Base-by-base conservation (phyloP, 495 filamentous ascomycete species). In the Halenospora varia region DNA sequence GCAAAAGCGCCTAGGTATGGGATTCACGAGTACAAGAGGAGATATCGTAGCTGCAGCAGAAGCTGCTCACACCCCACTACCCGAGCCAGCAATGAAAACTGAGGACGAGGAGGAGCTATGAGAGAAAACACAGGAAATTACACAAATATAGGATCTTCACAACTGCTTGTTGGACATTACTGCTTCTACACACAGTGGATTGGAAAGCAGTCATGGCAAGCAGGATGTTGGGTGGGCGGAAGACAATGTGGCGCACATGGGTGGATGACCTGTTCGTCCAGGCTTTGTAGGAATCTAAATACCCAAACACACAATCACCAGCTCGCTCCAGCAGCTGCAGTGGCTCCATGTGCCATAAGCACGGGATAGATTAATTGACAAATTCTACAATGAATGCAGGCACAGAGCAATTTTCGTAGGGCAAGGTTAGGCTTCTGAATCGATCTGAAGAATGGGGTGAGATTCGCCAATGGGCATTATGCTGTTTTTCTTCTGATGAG, bases 91-190 rank as follows among this genome's bases (percentile, higher is more conserved):
- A 47, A 59, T 62, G 35, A 62, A 68, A 42, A 62, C 62, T 18
- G 67, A 59, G 44, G 69, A 75, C 22, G 77, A 79, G 58, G 75
- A 80, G 55, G 73, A 76, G 62, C 64, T 75, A 58, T 76, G 67
- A 65, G 6, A 11, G 15, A 25, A 11, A 11, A 9, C 4, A 19
- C 24, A 20, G 10, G 29, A 41, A 20, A 10, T 10, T 6, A 15
- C 42, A 35, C n/a, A 17, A 15, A 15, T 17, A 45, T n/a, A 15
- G 42, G 42, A 45, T 45, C 42, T 45, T 6, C n/a, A n/a, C 8
- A 45, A 23, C 42, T 25, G 23, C 22, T 49, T 49, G 22, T 23
- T 49, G 19, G 23, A 13, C 47, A n/a, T 25, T n/a, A 25, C 9
- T 49, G 22, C 47, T 49, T 17, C 25, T 45, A 25, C n/a, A 22